phyloP scores from a whole-genome alignment of 2,329 filamentous ascomycete species.

The Colletotrichum sojae region DNA sequence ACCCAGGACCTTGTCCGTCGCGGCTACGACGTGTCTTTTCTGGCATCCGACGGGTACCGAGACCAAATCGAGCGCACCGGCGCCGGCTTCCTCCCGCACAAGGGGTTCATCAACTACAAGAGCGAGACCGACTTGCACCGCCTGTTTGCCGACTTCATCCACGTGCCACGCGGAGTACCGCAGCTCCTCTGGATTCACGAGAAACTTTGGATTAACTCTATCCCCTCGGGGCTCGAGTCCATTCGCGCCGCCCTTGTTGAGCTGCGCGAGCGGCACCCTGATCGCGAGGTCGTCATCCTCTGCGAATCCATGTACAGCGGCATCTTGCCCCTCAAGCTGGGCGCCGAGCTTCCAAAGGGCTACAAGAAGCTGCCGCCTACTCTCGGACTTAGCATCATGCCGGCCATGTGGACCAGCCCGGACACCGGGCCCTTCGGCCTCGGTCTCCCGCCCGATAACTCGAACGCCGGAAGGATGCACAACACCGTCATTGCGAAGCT shows the following conservation, averaged over 20 bases:
- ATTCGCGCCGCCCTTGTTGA: slow-evolving; percentile 49
- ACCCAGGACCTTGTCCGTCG: background rate
- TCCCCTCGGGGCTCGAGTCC: slow-evolving; percentile 6
- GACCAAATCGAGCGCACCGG: slow-evolving; percentile 50
- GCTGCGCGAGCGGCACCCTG: slow-evolving; percentile 49
- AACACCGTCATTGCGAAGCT: slow-evolving; percentile 14
- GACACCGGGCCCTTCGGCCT: slow-evolving; percentile 55
- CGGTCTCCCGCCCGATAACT: slow-evolving; percentile 46
- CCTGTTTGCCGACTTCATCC: slow-evolving; percentile 7
- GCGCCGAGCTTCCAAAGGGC: slow-evolving; percentile 54
- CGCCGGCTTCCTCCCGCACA: slow-evolving; percentile 49
- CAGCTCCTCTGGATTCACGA: slow-evolving; percentile 34
- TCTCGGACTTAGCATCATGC: slow-evolving; percentile 56
- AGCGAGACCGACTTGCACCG: slow-evolving; percentile 10
- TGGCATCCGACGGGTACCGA: slow-evolving; percentile 49
- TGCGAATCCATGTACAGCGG: slow-evolving; percentile 56
- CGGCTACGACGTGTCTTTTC: slow-evolving; percentile 50
- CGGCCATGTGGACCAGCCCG: slow-evolving; percentile 53
- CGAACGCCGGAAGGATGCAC: slow-evolving; percentile 12
- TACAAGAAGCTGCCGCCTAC: slow-evolving; percentile 51
- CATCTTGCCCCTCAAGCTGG: slow-evolving; percentile 53
- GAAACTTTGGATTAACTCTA: slow-evolving; percentile 19
- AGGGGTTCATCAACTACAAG: slow-evolving; percentile 7
- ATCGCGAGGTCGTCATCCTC: slow-evolving; percentile 57
- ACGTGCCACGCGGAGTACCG: slow-evolving; percentile 34